phyloP scores from a whole-genome alignment of 1,139 yeast species.

The Saccharomyces hybrid region DNA sequence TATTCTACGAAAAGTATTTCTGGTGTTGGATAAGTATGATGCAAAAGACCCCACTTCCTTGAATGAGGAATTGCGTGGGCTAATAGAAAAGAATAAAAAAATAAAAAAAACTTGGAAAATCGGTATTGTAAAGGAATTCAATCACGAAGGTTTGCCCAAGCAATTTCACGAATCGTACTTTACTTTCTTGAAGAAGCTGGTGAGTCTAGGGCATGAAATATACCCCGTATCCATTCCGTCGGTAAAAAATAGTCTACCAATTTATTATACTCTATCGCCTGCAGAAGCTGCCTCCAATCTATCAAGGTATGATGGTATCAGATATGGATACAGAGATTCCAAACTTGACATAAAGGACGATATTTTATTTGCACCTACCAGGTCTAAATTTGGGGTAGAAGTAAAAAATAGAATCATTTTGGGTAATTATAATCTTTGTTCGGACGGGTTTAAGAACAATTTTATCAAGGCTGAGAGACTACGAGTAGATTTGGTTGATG shows the following conservation, averaged over 20 bases:
- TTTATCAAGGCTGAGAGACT: slow-evolving; percentile 68
- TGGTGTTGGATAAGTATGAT: slow-evolving; percentile 54
- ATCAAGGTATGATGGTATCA: slow-evolving; percentile 80
- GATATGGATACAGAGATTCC: slow-evolving; percentile 59
- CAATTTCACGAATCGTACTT: slow-evolving; percentile 45
- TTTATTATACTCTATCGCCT: slow-evolving; percentile 81
- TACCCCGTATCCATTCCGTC: slow-evolving; percentile 63
- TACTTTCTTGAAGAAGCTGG: slow-evolving; percentile 38
- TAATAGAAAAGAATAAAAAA: slow-evolving; percentile 18
- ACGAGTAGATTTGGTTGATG: slow-evolving; percentile 51
- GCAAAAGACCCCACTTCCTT: slow-evolving; percentile 75
- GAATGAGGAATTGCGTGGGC: slow-evolving; percentile 34
- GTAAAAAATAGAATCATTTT: slow-evolving; percentile 75
- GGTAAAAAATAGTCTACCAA: slow-evolving; percentile 60
- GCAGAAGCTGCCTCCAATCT: slow-evolving; percentile 93
- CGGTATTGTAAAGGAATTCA: slow-evolving; percentile 68
- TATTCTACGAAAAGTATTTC: slow-evolving; percentile 43
- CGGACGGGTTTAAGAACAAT: slow-evolving; percentile 66
- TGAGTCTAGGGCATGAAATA: slow-evolving; percentile 47
- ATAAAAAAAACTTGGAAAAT: slow-evolving; percentile 35
- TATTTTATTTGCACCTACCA: slow-evolving; percentile 46
- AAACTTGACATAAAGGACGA: slow-evolving; percentile 34
- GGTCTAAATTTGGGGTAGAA: slow-evolving; percentile 66
- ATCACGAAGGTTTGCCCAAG: slow-evolving; percentile 47
- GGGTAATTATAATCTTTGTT: slow-evolving; percentile 80